phyloP scores from a whole-genome alignment of 345 rosid genomes.

The Anacardium occidentale region DNA sequence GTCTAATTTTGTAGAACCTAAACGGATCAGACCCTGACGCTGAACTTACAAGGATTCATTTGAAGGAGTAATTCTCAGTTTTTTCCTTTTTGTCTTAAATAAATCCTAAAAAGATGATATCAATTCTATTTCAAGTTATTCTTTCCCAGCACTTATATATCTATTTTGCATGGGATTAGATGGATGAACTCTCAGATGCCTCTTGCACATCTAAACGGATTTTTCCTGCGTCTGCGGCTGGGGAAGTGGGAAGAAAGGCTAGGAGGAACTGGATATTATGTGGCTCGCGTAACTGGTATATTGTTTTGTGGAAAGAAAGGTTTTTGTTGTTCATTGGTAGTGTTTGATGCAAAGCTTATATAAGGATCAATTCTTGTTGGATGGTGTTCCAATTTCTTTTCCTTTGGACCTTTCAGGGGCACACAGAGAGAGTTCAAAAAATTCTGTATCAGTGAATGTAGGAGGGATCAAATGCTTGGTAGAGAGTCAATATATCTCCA shows the following conservation, averaged over 20 bases:
- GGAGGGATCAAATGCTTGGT: constrained; percentile 61
- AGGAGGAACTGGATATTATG: constrained; percentile 71
- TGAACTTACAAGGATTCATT: too few species aligned
- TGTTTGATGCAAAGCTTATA: neutral
- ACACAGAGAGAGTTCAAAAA: constrained; percentile 33
- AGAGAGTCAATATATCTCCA: constrained; percentile 76
- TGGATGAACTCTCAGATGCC: constrained; percentile 56
- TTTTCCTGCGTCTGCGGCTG: constrained; percentile 73
- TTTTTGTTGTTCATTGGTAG: neutral
- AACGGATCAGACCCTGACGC: too few species aligned
- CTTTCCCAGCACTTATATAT: neutral
- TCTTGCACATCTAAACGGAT: constrained; percentile 59
- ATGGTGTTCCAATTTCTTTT: neutral
- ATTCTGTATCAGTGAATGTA: constrained; percentile 45
- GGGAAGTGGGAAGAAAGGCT: constrained; percentile 75
- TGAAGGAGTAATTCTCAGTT: neutral
- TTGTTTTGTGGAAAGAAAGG: too few species aligned
- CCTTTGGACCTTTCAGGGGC: constrained; percentile 28
- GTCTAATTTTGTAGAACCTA: too few species aligned
- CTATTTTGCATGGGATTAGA: constrained; percentile 32
- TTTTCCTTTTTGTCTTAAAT: neutral
- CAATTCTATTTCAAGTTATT: neutral
- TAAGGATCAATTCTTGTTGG: neutral
- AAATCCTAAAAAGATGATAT: neutral
- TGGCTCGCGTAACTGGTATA: constrained; percentile 73